A percentile compares a stretch with the other conserved stretches of the same genome.
Evolutionary conservation across 176 grass and related monocot species (phyloP).

Genomic region (Cenchrus fungigraminus): DNA sequence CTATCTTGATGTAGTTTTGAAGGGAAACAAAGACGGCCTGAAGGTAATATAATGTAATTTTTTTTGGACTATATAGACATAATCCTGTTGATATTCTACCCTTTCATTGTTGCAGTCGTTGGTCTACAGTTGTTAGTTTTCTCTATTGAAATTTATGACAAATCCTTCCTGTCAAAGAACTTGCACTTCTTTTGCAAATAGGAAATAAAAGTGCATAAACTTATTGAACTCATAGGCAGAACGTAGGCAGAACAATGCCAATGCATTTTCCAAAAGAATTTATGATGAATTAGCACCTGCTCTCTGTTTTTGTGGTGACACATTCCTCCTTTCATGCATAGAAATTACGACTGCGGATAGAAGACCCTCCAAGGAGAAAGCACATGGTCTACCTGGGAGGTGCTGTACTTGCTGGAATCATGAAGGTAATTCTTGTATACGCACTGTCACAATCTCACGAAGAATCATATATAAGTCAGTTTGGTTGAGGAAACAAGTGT

Average conservation of each 20-base stretch:
- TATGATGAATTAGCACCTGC: background rate
- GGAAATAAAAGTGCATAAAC: background rate
- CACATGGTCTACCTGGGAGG: conserved; percentile 98
- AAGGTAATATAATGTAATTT: conserved; percentile 53
- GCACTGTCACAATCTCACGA: background rate
- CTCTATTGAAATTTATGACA: background rate
- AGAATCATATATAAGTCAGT: background rate
- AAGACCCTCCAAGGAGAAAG: conserved; percentile 95
- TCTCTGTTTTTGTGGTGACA: background rate
- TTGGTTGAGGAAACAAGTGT: background rate
- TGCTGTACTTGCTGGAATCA: conserved; percentile 95
- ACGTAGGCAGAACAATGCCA: background rate
- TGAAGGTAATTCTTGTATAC: conserved; percentile 65
- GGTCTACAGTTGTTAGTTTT: background rate
- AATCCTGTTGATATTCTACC: background rate
- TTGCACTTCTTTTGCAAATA: background rate
- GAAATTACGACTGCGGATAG: conserved; percentile 91
- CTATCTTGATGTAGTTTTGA: conserved; percentile 88
- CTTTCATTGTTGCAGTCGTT: conserved; percentile 17
- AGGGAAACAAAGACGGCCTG: conserved; percentile 93
- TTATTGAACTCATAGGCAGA: conserved; percentile 10
- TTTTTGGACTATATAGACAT: no score
- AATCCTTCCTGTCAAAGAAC: background rate
- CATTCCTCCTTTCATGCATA: conserved; percentile 37
- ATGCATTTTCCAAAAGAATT: background rate